Evolutionary conservation across 2,329 filamentous ascomycete genomes (phyloP), one percentile per base, ranked within the genome.

Genomic region (Chaetomium sp.): DNA sequence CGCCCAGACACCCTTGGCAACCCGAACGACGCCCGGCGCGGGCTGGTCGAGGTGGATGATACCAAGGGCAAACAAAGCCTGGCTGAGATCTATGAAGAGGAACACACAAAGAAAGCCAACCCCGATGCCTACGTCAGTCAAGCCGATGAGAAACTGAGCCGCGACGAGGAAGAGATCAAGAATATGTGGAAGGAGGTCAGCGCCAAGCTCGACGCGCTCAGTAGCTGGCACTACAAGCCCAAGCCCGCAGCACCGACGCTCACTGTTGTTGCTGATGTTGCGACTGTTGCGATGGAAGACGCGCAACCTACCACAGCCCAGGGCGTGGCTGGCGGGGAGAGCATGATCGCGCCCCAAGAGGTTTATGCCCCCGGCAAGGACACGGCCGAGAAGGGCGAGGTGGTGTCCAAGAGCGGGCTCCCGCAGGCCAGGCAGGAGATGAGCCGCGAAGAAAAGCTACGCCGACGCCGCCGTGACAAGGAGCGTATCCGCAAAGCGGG

Each of bases 221-320:
- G 86, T 71, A 95, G 88, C 69, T 95, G 90, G 86, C 88, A 96
- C 74, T 96, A 96, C 80, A 91, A 89, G 71, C 94, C 94, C 53
- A 95, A 91, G 74, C 86, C 89, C 9, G 80, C 86, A 1, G 87
- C 87, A 51, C 84, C 89, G n/a, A 82, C 83, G 46, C 82, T 99
- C 60, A 91, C 89, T 44, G 88, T 96, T 54, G 87, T 96, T 37
- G 81, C 89, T 33, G 92, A 97, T 71, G 89, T 94, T 4, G 89
- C 91, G n/a, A 90, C 89, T 3, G 86, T 97, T 61, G 80, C 82
- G 62, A 95, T 97, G 88, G 94, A 99, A 75, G 94, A 99, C 68
- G 92, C 91, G 1, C 87, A 95, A 65, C 92, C 94, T 6, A 86
- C 87, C 12, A 89, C 87, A 0, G 88, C 88, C 44, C 85, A 86